Evolutionary conservation across 257 asterid genomes (phyloP).

Genomic region (Linaria vulgaris): DNA sequence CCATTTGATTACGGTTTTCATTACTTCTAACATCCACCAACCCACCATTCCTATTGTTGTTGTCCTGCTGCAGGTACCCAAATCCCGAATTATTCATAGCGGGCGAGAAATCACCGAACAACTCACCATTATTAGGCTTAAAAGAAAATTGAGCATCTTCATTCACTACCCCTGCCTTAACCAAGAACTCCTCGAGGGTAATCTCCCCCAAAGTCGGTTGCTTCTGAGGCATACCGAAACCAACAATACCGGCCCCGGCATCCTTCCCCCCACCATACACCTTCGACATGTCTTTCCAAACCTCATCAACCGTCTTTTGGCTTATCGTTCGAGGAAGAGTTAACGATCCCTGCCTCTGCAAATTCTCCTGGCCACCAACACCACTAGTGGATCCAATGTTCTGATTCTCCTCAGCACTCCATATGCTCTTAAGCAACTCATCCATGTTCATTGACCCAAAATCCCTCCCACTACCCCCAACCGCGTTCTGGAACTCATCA

Average conservation of each 20-base stretch:
- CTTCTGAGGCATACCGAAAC: slow-evolving; percentile 52
- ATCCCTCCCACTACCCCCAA: slow-evolving; percentile 71
- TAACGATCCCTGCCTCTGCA: slow-evolving; percentile 86
- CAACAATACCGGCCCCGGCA: slow-evolving; percentile 27
- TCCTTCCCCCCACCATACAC: slow-evolving; percentile 46
- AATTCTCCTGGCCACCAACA: slow-evolving; percentile 31
- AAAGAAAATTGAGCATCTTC: slow-evolving; percentile 62
- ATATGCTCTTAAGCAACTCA: slow-evolving; percentile 83
- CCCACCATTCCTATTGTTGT: slow-evolving; percentile 35
- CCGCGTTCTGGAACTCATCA: slow-evolving; percentile 78
- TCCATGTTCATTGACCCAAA: slow-evolving; percentile 99
- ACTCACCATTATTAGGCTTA: slow-evolving; percentile 38
- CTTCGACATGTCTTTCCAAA: slow-evolving; percentile 77
- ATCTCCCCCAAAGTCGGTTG: slow-evolving; percentile 79
- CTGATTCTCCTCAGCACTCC: slow-evolving; percentile 95
- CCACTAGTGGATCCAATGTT: slow-evolving; percentile 39
- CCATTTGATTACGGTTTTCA: slow-evolving; percentile 43
- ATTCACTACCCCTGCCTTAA: slow-evolving; percentile 81
- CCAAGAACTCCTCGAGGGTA: slow-evolving; percentile 87
- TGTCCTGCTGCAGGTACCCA: slow-evolving; percentile 47
- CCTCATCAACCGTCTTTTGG: slow-evolving; percentile 95
- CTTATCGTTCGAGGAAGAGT: slow-evolving; percentile 88
- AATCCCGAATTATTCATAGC: slow-evolving; percentile 41
- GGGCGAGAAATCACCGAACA: slow-evolving; percentile 44
- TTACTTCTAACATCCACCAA: slow-evolving; percentile 38